phyloP scores from a whole-genome alignment of 108 stramenopile genomes.

The Skeletonema costatum region DNA sequence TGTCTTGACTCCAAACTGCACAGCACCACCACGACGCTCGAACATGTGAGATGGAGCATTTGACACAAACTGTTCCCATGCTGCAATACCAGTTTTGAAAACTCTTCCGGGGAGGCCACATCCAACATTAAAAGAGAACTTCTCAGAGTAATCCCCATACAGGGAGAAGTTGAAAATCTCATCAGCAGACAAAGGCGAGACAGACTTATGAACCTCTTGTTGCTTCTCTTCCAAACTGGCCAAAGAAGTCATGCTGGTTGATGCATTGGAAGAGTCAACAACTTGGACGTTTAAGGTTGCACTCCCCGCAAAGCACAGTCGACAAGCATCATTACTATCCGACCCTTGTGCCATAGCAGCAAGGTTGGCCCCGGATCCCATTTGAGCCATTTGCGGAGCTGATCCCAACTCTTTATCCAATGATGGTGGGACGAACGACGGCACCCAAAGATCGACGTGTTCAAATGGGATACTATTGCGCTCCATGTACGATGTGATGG shows the following conservation, averaged over 20 bases:
- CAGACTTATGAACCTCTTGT: background rate
- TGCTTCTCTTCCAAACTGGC: background rate
- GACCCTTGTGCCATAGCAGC: background rate
- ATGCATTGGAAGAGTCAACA: constrained; percentile 2
- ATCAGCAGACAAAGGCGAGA: constrained; percentile 41
- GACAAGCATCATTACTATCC: constrained; percentile 37
- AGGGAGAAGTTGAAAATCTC: constrained; percentile 71
- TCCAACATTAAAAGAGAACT: constrained; percentile 85
- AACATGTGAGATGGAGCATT: constrained; percentile 75
- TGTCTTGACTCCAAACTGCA: constrained; percentile 88
- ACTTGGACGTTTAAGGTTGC: constrained; percentile 63
- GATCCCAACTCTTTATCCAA: constrained; percentile 10
- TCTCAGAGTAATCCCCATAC: constrained; percentile 87
- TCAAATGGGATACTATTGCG: constrained; percentile 81
- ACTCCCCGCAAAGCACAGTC: constrained; percentile 80
- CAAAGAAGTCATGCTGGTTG: background rate
- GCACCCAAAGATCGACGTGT: constrained; percentile 87
- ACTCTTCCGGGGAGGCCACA: constrained; percentile 88
- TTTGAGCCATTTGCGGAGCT: background rate
- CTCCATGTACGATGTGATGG: constrained; percentile 70
- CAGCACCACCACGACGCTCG: constrained; percentile 84
- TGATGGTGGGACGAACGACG: constrained; percentile 56
- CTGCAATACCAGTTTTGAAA: constrained; percentile 57
- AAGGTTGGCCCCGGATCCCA: constrained; percentile 6
- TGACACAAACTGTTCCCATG: constrained; percentile 81